Conservation (phyloP, 305 asterid genomes). For the Lippia alba region DNA sequence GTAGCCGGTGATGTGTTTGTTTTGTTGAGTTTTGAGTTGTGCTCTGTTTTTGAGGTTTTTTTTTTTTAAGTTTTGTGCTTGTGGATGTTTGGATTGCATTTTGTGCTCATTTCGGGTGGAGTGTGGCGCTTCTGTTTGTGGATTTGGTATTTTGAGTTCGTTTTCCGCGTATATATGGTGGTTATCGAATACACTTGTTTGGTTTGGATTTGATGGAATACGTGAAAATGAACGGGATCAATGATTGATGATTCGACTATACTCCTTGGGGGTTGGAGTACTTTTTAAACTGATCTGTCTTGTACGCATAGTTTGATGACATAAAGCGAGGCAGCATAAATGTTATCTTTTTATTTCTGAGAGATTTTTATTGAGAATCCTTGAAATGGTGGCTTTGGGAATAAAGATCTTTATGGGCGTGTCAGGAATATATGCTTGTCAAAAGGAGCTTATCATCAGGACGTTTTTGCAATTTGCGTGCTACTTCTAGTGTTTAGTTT, state of each 20-base stretch:
- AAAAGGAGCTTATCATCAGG: background rate
- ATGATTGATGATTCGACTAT: background rate
- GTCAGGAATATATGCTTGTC: background rate
- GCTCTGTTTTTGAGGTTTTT: background rate
- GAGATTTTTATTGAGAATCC: background rate
- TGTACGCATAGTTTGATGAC: background rate
- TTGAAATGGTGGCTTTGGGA: conserved; percentile 3
- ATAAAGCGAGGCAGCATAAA: background rate
- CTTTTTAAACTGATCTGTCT: background rate
- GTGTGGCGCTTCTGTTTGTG: background rate
- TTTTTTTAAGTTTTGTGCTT: background rate
- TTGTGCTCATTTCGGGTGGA: background rate
- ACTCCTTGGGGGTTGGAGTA: background rate
- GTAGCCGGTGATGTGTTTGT: background rate
- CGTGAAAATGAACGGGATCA: background rate
- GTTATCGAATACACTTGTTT: background rate
- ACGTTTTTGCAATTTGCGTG: background rate
- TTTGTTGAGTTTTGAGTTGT: background rate
- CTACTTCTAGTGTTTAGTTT: background rate
- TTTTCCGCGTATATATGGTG: background rate
- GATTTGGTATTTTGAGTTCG: background rate
- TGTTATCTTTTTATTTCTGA: background rate
- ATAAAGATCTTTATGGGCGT: background rate
- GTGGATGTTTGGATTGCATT: background rate
- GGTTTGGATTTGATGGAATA: conserved; percentile 2